Conservation (phyloP, 768 basidiomycete species). For the Amanita thiersii region DNA sequence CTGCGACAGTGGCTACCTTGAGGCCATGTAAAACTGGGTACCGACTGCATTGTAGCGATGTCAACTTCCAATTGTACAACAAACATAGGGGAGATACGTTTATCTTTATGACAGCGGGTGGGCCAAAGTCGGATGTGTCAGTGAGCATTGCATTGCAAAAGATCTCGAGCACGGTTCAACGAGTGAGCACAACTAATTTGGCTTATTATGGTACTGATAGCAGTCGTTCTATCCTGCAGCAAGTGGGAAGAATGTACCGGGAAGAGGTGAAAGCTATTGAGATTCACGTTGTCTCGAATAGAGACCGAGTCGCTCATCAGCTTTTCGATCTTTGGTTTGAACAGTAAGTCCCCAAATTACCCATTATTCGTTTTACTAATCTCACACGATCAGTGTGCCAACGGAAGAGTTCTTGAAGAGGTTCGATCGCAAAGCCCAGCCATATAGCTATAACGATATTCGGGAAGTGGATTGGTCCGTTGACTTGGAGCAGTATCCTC, state of each 20-base stretch:
- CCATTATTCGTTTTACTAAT: no score
- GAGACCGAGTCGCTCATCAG: slow-evolving; percentile 59
- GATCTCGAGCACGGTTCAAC: slow-evolving; percentile 44
- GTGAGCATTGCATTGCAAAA: slow-evolving; percentile 58
- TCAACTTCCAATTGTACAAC: slow-evolving; percentile 51
- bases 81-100: slow-evolving; percentile 45
- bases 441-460: slow-evolving; percentile 35
- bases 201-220: not conserved
- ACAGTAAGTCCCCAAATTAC: slow-evolving; percentile 38
- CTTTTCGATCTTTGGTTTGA: slow-evolving; percentile 63
- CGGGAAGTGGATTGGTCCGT: slow-evolving; percentile 31
- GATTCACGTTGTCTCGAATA: slow-evolving; percentile 62
- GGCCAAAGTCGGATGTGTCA: slow-evolving; percentile 39
- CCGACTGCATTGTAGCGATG: slow-evolving; percentile 48
- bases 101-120: slow-evolving; percentile 44
- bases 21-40: slow-evolving; percentile 46
- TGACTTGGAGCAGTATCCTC: slow-evolving; percentile 13
- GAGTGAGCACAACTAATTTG: slow-evolving; percentile 23
- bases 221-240: slow-evolving; percentile 25
- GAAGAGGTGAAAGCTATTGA: slow-evolving; percentile 46
- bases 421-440: slow-evolving; percentile 31
- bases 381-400: slow-evolving; percentile 25
- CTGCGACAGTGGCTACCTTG: slow-evolving; percentile 37
- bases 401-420: slow-evolving; percentile 40
- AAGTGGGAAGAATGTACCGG: slow-evolving; percentile 50